Evolutionary conservation across 2,329 filamentous ascomycete genomes (phyloP).

Genomic region (Amphichorda felina): DNA sequence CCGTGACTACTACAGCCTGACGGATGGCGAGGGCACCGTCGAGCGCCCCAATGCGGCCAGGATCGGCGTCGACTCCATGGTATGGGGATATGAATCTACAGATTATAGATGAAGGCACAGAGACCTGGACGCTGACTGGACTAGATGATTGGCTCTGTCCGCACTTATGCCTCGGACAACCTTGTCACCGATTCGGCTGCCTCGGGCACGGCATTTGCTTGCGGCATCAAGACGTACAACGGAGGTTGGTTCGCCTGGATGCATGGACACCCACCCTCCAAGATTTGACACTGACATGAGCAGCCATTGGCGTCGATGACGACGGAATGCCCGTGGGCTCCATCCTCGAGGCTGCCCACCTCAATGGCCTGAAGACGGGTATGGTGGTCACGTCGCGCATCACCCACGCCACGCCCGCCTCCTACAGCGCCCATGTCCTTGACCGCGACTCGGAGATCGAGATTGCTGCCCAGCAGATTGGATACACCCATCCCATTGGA

Average conservation of each 20-base stretch:
- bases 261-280: background rate
- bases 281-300: background rate
- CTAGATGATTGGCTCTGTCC: slow-evolving; percentile 9
- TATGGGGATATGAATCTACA: slow-evolving; percentile 3
- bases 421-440: slow-evolving; percentile 10
- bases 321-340: slow-evolving; percentile 11
- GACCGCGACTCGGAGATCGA: slow-evolving; percentile 12
- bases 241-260: slow-evolving; percentile 4
- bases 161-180: slow-evolving; percentile 10
- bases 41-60: slow-evolving; percentile 7
- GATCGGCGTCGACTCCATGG: slow-evolving; percentile 11
- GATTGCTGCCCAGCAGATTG: slow-evolving; percentile 12
- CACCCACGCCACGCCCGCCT: slow-evolving; percentile 12
- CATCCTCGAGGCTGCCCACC: slow-evolving; percentile 12
- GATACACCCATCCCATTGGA: slow-evolving; percentile 10
- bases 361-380: slow-evolving; percentile 11
- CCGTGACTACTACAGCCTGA: slow-evolving; percentile 10
- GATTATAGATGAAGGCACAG: background rate
- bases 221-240: slow-evolving; percentile 12
- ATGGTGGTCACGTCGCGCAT: slow-evolving; percentile 10
- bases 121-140: background rate
- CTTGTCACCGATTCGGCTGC: slow-evolving; percentile 12
- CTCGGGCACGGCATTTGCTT: slow-evolving; percentile 11
- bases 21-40: slow-evolving; percentile 7
- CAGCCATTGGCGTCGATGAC: slow-evolving; percentile 9